Evolutionary conservation across 495 filamentous ascomycete genomes (phyloP).

Genomic region (Amniculicola lignicola): DNA sequence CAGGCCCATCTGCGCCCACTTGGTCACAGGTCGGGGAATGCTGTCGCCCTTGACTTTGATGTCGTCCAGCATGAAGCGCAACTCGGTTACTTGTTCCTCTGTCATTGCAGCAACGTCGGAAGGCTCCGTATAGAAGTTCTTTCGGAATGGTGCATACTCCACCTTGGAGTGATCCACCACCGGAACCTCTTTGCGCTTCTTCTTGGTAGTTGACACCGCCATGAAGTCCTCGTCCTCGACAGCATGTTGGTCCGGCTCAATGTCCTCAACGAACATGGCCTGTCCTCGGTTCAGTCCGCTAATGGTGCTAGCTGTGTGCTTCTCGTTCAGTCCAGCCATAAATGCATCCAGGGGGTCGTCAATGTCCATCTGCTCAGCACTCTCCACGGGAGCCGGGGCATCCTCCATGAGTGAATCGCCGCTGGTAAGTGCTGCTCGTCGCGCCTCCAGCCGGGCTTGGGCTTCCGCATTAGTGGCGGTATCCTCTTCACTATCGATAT

Average conservation of each 20-base stretch:
- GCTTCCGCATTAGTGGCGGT: slow-evolving; percentile 61
- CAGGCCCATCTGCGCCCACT: slow-evolving; percentile 94
- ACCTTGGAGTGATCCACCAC: slow-evolving; percentile 78
- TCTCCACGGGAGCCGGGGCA: slow-evolving; percentile 37
- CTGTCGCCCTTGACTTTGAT: slow-evolving; percentile 88
- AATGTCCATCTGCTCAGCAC: slow-evolving; percentile 45
- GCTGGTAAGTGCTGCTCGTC: slow-evolving; percentile 62
- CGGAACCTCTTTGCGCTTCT: slow-evolving; percentile 96
- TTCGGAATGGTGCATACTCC: slow-evolving; percentile 80
- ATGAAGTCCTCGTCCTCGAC: slow-evolving; percentile 74
- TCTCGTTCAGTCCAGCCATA: slow-evolving; percentile 70
- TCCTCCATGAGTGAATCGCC: slow-evolving; percentile 49
- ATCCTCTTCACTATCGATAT: slow-evolving; percentile 82
- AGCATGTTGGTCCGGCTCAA: slow-evolving; percentile 69
- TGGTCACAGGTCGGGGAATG: slow-evolving; percentile 87
- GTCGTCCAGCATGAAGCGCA: slow-evolving; percentile 85
- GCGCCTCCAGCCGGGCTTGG: slow-evolving; percentile 65
- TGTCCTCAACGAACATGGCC: slow-evolving; percentile 80
- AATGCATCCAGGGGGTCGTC: slow-evolving; percentile 90
- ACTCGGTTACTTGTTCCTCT: slow-evolving; percentile 74
- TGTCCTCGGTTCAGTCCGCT: slow-evolving; percentile 46
- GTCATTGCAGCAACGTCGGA: slow-evolving; percentile 79
- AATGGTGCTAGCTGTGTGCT: neutral
- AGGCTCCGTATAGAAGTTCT: slow-evolving; percentile 92
- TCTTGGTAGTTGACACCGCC: slow-evolving; percentile 79